These are phyloP conservation scores for Taphrina pruni DNA, from an alignment of 1,139 yeast species.

Conservation along the genomic window DNA sequence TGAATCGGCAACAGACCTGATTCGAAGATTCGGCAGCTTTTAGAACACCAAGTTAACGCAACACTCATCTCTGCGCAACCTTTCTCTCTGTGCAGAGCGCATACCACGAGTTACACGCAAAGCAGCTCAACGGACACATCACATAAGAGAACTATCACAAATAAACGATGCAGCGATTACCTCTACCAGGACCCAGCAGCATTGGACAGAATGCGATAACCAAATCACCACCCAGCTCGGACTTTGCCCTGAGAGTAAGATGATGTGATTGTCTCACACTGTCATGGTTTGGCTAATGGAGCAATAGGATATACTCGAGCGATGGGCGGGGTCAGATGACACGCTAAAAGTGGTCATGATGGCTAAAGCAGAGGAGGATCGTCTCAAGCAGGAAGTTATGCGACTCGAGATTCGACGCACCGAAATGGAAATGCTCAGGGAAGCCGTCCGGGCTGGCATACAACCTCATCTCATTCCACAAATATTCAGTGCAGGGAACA, in stretches of 20 bases:
- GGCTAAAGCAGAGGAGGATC: constrained; percentile 42
- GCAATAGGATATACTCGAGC: constrained; percentile 42
- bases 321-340: constrained; percentile 44
- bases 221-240: constrained; percentile 42
- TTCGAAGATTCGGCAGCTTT: no score
- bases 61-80: no score
- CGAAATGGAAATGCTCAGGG: constrained; percentile 42
- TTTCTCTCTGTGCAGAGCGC: no score
- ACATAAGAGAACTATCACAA: not conserved
- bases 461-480: constrained; percentile 35
- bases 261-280: constrained; percentile 6
- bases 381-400: constrained; percentile 41
- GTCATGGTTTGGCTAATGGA: not conserved
- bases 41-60: no score
- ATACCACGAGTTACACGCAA: no score
- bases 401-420: constrained; percentile 41
- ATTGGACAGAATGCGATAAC: constrained; percentile 41
- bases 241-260: constrained; percentile 37
- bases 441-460: constrained; percentile 39
- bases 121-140: no score
- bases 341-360: constrained; percentile 42
- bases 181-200: constrained; percentile 37
- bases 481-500: constrained; percentile 17
- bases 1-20: no score
- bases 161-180: constrained; percentile 39